phyloP scores from a whole-genome alignment of 73 alveolate genomes.

The Stentor coeruleus region DNA sequence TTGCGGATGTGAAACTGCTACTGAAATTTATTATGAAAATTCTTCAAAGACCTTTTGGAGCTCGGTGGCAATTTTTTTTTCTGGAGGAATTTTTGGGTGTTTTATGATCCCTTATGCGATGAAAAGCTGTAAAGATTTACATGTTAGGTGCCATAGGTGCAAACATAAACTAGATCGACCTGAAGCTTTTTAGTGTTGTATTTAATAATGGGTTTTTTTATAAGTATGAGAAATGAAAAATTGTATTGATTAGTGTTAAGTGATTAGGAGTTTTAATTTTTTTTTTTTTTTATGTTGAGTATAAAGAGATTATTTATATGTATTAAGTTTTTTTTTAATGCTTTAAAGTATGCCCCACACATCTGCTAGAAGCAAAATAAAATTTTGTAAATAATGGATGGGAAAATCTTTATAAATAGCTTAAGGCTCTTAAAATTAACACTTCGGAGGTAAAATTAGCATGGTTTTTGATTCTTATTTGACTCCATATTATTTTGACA shows the following conservation, averaged over 20 bases:
- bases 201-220: neutral
- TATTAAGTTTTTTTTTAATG: too few relatives aligned
- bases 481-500: too few relatives aligned
- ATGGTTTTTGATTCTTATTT: too few relatives aligned
- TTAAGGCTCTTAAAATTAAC: too few relatives aligned
- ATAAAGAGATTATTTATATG: too few relatives aligned
- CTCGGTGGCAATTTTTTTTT: slow-evolving; percentile 9
- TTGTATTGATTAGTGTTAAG: neutral
- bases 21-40: slow-evolving; percentile 5
- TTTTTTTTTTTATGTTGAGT: too few relatives aligned
- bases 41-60: slow-evolving; percentile 17
- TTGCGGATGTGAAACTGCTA: slow-evolving; percentile 3
- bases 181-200: neutral
- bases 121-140: slow-evolving; percentile 1
- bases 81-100: slow-evolving; percentile 22
- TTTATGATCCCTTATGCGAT: slow-evolving; percentile 6
- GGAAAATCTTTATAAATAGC: too few relatives aligned
- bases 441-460: too few relatives aligned
- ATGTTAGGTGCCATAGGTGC: slow-evolving; percentile 7
- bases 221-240: neutral
- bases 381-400: too few relatives aligned
- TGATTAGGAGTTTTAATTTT: neutral
- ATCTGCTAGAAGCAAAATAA: too few relatives aligned
- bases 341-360: too few relatives aligned
- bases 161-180: neutral